These are phyloP conservation scores for Cryphonectria carpinicola DNA, from an alignment of 2,329 filamentous ascomycete species.

Conservation along the genomic window DNA sequence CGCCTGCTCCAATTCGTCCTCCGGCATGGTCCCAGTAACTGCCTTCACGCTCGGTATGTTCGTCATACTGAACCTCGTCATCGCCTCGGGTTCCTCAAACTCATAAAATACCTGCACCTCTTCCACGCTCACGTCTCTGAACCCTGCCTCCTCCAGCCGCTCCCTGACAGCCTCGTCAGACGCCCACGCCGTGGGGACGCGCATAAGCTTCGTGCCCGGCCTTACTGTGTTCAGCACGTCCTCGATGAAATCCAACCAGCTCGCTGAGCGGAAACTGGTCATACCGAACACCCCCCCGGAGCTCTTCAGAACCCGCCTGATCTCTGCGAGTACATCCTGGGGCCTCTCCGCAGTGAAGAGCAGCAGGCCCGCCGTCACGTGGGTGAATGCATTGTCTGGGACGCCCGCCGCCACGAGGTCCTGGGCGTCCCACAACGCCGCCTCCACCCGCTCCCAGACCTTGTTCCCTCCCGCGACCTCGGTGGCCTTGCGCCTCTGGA, in stretches of 20 bases:
- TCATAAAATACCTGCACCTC: not conserved
- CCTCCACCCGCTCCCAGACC: not conserved
- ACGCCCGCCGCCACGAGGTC: not conserved
- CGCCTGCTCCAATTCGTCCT: not conserved
- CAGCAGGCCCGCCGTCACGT: conserved; percentile 1
- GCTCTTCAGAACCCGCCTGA: not conserved
- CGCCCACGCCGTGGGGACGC: not conserved
- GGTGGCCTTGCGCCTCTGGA: not conserved
- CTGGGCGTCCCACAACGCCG: not conserved
- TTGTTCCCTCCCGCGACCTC: not conserved
- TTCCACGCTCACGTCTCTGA: not conserved
- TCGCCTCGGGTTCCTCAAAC: not conserved
- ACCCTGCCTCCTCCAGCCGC: conserved; percentile 1
- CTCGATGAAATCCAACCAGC: not conserved
- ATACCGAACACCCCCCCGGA: not conserved
- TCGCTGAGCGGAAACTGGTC: not conserved
- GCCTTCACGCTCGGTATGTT: conserved; percentile 1
- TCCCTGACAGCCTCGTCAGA: not conserved
- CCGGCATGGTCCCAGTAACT: not conserved
- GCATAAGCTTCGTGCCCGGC: not conserved
- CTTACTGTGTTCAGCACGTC: not conserved
- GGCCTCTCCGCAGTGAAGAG: not conserved
- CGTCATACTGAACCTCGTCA: not conserved
- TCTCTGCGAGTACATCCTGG: not conserved
- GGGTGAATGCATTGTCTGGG: not conserved